Conservation (phyloP, 2,329 filamentous ascomycete species). For the Chrysosporium queenslandicum region DNA sequence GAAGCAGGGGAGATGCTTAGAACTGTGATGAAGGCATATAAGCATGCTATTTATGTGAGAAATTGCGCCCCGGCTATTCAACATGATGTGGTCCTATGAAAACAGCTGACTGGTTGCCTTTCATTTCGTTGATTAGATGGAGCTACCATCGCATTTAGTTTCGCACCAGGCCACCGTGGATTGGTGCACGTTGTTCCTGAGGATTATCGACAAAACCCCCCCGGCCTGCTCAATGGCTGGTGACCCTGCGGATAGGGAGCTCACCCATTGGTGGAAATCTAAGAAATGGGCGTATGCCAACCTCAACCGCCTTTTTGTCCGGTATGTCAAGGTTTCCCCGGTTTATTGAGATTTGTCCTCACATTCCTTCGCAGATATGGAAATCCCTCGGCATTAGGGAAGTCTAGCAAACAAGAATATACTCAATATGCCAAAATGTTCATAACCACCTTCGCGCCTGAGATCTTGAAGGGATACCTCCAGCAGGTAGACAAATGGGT, state of each 20-base stretch:
- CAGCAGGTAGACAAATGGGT: constrained; percentile 97
- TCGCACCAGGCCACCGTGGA: constrained; percentile 76
- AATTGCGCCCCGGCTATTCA: neutral
- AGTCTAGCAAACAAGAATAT: constrained; percentile 65
- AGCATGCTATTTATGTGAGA: constrained; percentile 91
- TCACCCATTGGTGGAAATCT: constrained; percentile 98
- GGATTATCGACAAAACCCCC: constrained; percentile 74
- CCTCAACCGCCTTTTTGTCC: constrained; percentile 86
- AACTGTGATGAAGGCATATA: constrained; percentile 90
- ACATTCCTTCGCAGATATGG: constrained; percentile 58
- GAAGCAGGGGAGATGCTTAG: constrained; percentile 96
- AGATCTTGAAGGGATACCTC: constrained; percentile 92
- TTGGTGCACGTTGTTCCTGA: constrained; percentile 93
- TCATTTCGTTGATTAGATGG: constrained; percentile 51
- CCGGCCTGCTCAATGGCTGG: constrained; percentile 71
- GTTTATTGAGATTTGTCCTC: neutral
- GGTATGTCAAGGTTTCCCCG: constrained; percentile 44
- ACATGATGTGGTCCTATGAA: neutral
- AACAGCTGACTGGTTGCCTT: neutral
- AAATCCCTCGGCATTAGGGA: constrained; percentile 66
- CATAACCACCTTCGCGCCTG: constrained; percentile 80
- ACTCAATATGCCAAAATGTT: constrained; percentile 81
- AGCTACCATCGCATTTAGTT: constrained; percentile 67
- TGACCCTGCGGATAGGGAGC: constrained; percentile 73
- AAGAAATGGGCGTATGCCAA: constrained; percentile 99